Conservation (phyloP, 192 early-diverging fungal species). For the Entrophospora sp. region DNA sequence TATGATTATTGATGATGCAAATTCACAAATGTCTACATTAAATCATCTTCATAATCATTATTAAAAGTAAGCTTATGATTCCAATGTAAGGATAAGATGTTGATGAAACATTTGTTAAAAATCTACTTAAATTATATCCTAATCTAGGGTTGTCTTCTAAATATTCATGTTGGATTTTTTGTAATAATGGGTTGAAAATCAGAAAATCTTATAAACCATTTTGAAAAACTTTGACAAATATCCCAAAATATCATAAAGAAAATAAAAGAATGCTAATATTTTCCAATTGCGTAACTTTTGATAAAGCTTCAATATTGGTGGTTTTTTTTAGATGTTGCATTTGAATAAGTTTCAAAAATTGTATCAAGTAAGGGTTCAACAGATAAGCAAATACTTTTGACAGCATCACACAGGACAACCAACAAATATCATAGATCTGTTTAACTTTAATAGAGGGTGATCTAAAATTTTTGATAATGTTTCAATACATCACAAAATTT, state of each 20-base stretch:
- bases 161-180: too few relatives aligned
- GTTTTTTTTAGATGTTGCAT: too few relatives aligned
- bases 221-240: background rate
- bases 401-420: background rate
- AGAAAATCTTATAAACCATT: too few relatives aligned
- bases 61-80: too few relatives aligned
- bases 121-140: too few relatives aligned
- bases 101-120: too few relatives aligned
- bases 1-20: too few relatives aligned
- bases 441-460: background rate
- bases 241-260: background rate
- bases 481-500: background rate
- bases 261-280: background rate
- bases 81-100: too few relatives aligned
- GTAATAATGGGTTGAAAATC: too few relatives aligned
- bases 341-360: background rate
- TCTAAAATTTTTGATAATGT: background rate
- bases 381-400: background rate
- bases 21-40: too few relatives aligned
- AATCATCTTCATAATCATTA: too few relatives aligned
- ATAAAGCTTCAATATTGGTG: background rate
- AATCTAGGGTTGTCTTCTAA: too few relatives aligned
- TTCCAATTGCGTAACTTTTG: background rate
- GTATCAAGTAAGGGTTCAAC: background rate
- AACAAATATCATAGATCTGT: background rate